A percentile compares a stretch with the other conserved stretches of the same genome.
phyloP scores from a whole-genome alignment of 2,329 filamentous ascomycete genomes.

The Aureobasidium sp. region DNA sequence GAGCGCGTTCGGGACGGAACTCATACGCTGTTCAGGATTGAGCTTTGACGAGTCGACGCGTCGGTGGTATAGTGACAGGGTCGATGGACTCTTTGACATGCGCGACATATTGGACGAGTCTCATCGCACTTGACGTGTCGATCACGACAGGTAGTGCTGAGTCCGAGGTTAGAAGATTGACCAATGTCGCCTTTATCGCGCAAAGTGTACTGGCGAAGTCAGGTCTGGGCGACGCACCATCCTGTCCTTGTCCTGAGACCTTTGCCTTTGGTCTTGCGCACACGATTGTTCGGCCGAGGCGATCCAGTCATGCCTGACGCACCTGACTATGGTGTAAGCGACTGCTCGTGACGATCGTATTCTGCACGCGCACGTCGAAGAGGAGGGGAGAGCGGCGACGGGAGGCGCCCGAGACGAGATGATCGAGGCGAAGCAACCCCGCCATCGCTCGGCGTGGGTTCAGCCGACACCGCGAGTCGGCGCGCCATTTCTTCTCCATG shows the following conservation, averaged over 20 bases:
- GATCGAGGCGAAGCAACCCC: not conserved
- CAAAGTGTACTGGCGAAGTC: not conserved
- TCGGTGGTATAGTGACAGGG: constrained; percentile 28
- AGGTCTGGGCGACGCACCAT: not conserved
- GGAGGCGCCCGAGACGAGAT: not conserved
- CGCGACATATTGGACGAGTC: constrained; percentile 37
- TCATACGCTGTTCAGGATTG: constrained; percentile 15
- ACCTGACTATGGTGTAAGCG: not conserved
- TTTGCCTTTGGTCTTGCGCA: not conserved
- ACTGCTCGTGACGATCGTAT: not conserved
- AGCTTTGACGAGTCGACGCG: not conserved
- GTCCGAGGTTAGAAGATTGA: no score
- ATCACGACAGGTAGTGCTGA: constrained; percentile 25
- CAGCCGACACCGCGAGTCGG: no score
- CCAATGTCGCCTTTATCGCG: no score
- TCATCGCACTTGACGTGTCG: constrained; percentile 49
- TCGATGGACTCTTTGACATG: constrained; percentile 39
- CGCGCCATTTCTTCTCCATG: no score
- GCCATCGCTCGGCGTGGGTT: no score
- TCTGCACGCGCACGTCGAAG: not conserved
- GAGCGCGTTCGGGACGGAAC: not conserved
- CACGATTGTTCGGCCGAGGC: not conserved
- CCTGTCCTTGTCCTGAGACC: not conserved
- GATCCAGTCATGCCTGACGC: not conserved
- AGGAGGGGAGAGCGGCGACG: not conserved